Percentiles rank a stretch among this genome's conserved stretches.
Conservation (phyloP, 768 basidiomycete species). For the Psilocybe cubensis region DNA sequence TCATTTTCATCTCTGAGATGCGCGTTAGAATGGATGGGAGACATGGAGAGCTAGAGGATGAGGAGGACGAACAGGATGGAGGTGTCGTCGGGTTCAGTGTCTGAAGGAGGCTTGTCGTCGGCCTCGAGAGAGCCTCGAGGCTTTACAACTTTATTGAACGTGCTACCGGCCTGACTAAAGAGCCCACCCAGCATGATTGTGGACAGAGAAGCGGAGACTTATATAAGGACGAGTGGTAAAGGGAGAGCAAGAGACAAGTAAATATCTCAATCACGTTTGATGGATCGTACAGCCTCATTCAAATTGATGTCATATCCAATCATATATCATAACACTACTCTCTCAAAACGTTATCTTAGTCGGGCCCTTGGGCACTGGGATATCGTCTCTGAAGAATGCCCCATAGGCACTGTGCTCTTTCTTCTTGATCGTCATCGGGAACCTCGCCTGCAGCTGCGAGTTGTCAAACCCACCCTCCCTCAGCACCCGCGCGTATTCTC, state of each 20-base stretch:
- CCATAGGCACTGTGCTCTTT: constrained; percentile 91
- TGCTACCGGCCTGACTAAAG: constrained; percentile 70
- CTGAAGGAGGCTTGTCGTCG: constrained; percentile 75
- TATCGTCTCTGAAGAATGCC: constrained; percentile 78
- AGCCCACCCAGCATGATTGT: constrained; percentile 77
- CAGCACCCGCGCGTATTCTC: constrained; percentile 90
- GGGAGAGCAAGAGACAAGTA: constrained; percentile 4
- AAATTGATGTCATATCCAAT: constrained; percentile 10
- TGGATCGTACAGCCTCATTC: neutral
- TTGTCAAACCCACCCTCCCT: constrained; percentile 85
- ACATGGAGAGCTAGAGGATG: constrained; percentile 24
- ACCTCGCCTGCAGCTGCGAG: constrained; percentile 70
- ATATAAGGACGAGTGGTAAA: neutral
- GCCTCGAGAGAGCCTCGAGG: constrained; percentile 69
- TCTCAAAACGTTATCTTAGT: constrained; percentile 76
- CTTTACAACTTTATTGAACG: constrained; percentile 55
- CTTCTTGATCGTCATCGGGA: constrained; percentile 98
- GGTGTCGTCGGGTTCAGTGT: constrained; percentile 88
- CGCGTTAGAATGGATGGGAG: constrained; percentile 36
- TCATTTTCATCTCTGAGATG: constrained; percentile 85
- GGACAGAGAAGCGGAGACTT: constrained; percentile 1
- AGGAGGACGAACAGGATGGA: constrained; percentile 75
- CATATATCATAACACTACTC: constrained; percentile 13
- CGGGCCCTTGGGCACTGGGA: constrained; percentile 60
- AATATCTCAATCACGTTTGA: constrained; percentile 7